phyloP scores from a whole-genome alignment of 371 early-diverging fungal genomes.

The Mucor saturninus region DNA sequence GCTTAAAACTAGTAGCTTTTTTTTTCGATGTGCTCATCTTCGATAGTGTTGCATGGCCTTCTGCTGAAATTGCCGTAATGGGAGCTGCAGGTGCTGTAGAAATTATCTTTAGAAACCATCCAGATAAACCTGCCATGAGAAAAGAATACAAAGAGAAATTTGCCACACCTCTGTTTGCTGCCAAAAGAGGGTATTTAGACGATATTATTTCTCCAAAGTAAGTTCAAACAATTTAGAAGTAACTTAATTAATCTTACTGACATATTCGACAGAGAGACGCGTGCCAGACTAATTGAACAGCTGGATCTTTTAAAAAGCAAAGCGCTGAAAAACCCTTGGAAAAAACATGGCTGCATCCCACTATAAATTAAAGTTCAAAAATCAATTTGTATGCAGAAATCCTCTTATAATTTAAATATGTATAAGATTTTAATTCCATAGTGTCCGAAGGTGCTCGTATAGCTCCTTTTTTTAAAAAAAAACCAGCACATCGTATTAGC shows the following conservation, averaged over 20 bases:
- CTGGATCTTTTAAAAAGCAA: constrained; percentile 81
- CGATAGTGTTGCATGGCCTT: constrained; percentile 93
- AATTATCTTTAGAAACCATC: constrained; percentile 86
- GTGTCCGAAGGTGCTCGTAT: neutral
- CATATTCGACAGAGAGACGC: constrained; percentile 59
- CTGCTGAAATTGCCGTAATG: constrained; percentile 98
- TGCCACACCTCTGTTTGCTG: constrained; percentile 96
- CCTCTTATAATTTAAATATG: neutral
- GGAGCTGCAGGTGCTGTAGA: constrained; percentile 97
- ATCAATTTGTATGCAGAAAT: neutral
- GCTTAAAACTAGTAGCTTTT: neutral
- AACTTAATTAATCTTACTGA: neutral
- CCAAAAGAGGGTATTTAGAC: constrained; percentile 93
- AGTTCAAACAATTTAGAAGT: neutral
- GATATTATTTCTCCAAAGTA: constrained; percentile 89
- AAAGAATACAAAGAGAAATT: constrained; percentile 91
- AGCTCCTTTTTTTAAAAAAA: too few species aligned
- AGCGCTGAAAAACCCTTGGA: constrained; percentile 76
- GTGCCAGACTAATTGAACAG: constrained; percentile 87
- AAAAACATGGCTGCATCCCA: constrained; percentile 97
- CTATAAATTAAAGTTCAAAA: constrained; percentile 50
- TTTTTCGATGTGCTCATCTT: neutral
- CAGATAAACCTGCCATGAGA: constrained; percentile 77
- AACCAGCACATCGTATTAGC: too few species aligned
- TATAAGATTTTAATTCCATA: neutral